phyloP scores from a whole-genome alignment of 768 basidiomycete genomes.

The Kwoniella sp. region DNA sequence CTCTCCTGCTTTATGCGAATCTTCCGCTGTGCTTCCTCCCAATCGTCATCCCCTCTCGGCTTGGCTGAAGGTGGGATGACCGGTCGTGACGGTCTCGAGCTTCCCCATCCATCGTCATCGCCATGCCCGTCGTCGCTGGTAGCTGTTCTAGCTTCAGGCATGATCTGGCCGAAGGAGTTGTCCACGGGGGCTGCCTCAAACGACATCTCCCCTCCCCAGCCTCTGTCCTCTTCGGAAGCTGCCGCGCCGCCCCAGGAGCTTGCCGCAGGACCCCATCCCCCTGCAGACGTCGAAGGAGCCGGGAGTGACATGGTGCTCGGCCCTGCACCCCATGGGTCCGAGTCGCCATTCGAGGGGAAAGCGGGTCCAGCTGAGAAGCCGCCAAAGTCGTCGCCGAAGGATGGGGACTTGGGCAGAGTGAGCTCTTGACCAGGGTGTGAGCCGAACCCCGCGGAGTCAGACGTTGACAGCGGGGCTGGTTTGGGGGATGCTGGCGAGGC shows the following conservation, averaged over 20 bases:
- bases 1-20: conserved; percentile 31
- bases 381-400: conserved; percentile 32
- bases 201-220: conserved; percentile 5
- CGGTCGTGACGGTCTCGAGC: neutral
- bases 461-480: neutral
- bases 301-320: neutral
- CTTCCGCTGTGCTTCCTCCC: conserved; percentile 43
- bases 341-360: neutral
- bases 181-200: neutral
- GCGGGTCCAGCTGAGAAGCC: conserved; percentile 18
- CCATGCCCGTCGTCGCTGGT: conserved; percentile 18
- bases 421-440: neutral
- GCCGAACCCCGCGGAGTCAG: neutral
- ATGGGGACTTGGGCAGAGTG: conserved; percentile 25
- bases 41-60: conserved; percentile 34
- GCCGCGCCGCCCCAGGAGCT: neutral
- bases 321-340: conserved; percentile 17
- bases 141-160: conserved; percentile 7
- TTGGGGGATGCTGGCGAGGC: neutral
- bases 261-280: neutral
- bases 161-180: neutral
- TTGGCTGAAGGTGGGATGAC: neutral
- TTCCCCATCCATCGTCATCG: conserved; percentile 33
- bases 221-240: neutral
- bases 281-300: neutral